Evolutionary conservation across 768 basidiomycete genomes (phyloP).

Genomic region (Aureoboletus auriporus): DNA sequence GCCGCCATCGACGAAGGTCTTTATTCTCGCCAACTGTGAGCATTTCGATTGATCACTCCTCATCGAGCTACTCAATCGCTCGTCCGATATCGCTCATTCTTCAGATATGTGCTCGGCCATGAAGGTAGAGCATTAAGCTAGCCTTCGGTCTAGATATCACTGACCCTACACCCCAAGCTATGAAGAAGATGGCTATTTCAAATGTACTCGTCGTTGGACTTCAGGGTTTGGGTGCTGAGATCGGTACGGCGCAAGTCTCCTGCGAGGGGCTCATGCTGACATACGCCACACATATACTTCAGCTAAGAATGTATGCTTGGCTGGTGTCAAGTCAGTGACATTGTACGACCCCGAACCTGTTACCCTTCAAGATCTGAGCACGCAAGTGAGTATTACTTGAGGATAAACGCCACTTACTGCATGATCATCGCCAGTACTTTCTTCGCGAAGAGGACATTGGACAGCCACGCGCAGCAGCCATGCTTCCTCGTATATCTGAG

Average conservation of each 20-base stretch:
- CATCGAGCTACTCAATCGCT: constrained; percentile 14
- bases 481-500: constrained; percentile 86
- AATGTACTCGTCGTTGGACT: constrained; percentile 92
- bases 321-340: constrained; percentile 96
- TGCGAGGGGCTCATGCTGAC: constrained; percentile 9
- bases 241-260: constrained; percentile 50
- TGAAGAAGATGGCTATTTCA: constrained; percentile 98
- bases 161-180: constrained; percentile 55
- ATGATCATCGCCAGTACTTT: constrained; percentile 69
- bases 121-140: constrained; percentile 56
- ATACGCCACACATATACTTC: constrained; percentile 7
- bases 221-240: constrained; percentile 92
- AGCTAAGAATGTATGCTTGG: constrained; percentile 92
- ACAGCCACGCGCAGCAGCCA: constrained; percentile 80
- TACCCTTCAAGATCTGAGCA: constrained; percentile 83
- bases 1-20: constrained; percentile 88
- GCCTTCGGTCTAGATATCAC: neutral
- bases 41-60: constrained; percentile 13
- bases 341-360: constrained; percentile 92
- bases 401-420: neutral
- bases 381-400: constrained; percentile 57
- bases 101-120: constrained; percentile 91
- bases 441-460: constrained; percentile 85
- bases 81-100: constrained; percentile 14
- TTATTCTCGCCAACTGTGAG: constrained; percentile 91